Conservation (phyloP, 306 rosid genomes). For the Spatholobus suberectus region DNA sequence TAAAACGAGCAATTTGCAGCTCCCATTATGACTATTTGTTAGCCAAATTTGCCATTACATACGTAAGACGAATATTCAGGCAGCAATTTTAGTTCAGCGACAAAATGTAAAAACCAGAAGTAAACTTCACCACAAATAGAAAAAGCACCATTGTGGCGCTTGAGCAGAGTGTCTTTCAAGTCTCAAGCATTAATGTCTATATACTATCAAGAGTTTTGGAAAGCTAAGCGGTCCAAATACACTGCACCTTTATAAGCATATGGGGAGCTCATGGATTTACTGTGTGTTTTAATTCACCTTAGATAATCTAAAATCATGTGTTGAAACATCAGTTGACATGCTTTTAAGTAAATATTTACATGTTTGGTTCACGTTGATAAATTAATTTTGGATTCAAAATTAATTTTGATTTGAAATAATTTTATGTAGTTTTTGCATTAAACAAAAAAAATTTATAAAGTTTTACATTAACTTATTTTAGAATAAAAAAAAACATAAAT, state of each 20-base stretch:
- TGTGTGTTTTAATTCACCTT: too few relatives aligned
- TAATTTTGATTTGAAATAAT: too few relatives aligned
- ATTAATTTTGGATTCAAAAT: too few relatives aligned
- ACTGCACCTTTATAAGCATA: neutral
- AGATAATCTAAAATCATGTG: too few relatives aligned
- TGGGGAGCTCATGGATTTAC: too few relatives aligned
- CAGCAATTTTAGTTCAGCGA: neutral
- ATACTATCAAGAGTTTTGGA: neutral
- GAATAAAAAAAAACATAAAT: too few relatives aligned
- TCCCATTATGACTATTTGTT: neutral
- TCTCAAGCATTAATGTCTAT: neutral
- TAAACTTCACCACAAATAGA: constrained; percentile 1
- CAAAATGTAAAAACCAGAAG: constrained; percentile 16
- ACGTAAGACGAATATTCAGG: constrained; percentile 28
- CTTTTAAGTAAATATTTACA: too few relatives aligned
- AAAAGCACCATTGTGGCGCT: neutral
- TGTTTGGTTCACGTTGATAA: too few relatives aligned
- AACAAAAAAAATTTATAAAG: too few relatives aligned
- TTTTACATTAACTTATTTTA: too few relatives aligned
- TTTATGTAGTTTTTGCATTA: too few relatives aligned
- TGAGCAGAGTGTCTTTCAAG: neutral
- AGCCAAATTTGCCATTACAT: constrained; percentile 22
- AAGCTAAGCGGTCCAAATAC: neutral
- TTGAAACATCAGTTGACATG: too few relatives aligned
- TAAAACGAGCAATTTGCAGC: neutral